Evolutionary conservation across 2,329 filamentous ascomycete genomes (phyloP).

Genomic region (Aspergillus sp.): DNA sequence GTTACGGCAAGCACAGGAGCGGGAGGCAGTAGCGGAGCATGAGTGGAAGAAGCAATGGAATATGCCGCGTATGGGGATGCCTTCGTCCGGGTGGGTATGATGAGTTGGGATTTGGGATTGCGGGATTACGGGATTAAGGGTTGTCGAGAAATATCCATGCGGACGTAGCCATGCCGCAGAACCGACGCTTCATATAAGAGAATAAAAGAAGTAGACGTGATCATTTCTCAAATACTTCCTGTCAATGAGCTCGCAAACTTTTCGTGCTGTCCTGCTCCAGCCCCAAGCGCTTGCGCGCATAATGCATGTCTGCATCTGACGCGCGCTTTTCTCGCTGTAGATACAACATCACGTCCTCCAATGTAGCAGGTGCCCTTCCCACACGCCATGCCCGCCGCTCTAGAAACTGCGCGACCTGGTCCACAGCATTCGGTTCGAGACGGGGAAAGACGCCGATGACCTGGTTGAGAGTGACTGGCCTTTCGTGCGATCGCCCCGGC

Average conservation of each 20-base stretch:
- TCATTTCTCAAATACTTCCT: neutral
- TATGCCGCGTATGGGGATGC: constrained; percentile 10
- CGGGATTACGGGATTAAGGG: neutral
- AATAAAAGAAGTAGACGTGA: neutral
- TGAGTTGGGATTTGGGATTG: no score
- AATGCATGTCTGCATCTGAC: neutral
- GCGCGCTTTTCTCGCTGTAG: no score
- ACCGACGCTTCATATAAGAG: neutral
- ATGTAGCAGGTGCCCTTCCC: no score
- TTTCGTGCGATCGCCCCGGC: no score
- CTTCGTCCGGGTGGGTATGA: constrained; percentile 10
- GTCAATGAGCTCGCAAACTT: neutral
- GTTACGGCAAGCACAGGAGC: constrained; percentile 7
- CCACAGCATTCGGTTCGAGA: no score
- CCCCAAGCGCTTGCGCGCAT: neutral
- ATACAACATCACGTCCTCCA: no score
- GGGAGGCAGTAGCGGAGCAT: constrained; percentile 13
- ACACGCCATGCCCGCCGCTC: no score
- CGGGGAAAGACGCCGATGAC: no score
- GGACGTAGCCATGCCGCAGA: neutral
- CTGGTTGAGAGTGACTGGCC: no score
- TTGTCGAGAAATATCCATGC: neutral
- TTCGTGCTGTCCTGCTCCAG: neutral
- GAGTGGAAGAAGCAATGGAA: constrained; percentile 18
- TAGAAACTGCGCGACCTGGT: no score